Conservation (phyloP, 2,329 filamentous ascomycete genomes). For the Colletotrichum simmondsii region DNA sequence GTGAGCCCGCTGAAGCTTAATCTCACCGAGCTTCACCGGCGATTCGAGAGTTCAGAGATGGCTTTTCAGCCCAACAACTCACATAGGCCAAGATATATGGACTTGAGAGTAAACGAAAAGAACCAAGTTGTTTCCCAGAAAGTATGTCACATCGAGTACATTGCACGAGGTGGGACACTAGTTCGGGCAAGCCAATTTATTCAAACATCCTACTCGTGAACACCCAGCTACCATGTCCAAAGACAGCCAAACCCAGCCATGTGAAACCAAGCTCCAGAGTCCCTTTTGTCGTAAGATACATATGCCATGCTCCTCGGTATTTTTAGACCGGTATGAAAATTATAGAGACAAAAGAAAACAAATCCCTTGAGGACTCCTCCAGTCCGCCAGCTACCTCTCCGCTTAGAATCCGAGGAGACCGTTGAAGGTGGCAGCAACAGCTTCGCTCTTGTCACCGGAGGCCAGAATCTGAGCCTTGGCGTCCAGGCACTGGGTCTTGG, state of each 20-base stretch:
- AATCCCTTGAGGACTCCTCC: not conserved
- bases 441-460: conserved; percentile 58
- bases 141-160: not conserved
- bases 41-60: not conserved
- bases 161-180: not conserved
- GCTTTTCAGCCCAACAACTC: not conserved
- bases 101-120: too few relatives aligned
- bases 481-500: conserved; percentile 56
- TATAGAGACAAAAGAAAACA: conserved; percentile 12
- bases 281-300: conserved; percentile 2
- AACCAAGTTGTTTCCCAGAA: not conserved
- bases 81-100: not conserved
- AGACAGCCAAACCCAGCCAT: conserved; percentile 18
- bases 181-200: conserved; percentile 23
- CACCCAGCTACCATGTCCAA: conserved; percentile 20
- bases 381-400: not conserved
- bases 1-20: not conserved
- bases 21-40: conserved; percentile 4
- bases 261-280: conserved; percentile 3
- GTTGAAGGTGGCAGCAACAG: conserved; percentile 62
- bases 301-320: conserved; percentile 8
- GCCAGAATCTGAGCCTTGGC: conserved; percentile 62
- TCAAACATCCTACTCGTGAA: conserved; percentile 28
- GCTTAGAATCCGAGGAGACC: conserved; percentile 49
- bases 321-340: conserved; percentile 4